Percentiles rank a stretch among this genome's conserved stretches.
These are phyloP conservation scores for Suillus fuscotomentosus DNA, from an alignment of 768 basidiomycete genomes.

Conservation along the genomic window DNA sequence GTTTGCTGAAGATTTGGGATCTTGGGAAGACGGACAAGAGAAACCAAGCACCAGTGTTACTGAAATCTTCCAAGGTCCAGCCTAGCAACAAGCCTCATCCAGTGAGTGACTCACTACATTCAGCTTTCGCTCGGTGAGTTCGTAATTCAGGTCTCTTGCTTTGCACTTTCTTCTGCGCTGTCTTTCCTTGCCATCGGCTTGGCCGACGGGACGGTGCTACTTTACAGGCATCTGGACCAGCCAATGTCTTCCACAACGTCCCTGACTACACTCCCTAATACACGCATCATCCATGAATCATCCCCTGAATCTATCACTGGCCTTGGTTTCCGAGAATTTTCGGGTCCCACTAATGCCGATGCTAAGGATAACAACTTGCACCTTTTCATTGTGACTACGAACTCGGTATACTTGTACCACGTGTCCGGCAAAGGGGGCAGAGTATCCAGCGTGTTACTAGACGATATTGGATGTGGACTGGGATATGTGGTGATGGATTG, in stretches of 20 bases:
- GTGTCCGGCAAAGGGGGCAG: conserved; percentile 71
- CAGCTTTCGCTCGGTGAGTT: neutral
- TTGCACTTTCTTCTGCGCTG: conserved; percentile 75
- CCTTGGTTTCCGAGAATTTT: conserved; percentile 71
- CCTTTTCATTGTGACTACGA: conserved; percentile 88
- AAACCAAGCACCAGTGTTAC: conserved; percentile 55
- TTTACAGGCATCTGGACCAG: conserved; percentile 90
- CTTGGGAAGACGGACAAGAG: conserved; percentile 68
- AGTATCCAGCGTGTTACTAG: conserved; percentile 64
- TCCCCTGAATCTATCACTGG: conserved; percentile 89
- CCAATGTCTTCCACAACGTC: conserved; percentile 70
- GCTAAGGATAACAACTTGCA: conserved; percentile 40
- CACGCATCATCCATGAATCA: conserved; percentile 79
- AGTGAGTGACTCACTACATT: conserved; percentile 35
- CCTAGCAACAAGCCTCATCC: conserved; percentile 77
- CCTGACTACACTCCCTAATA: conserved; percentile 79
- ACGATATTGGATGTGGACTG: conserved; percentile 83
- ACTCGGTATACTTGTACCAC: conserved; percentile 73
- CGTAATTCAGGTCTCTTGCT: conserved; percentile 58
- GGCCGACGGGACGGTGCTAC: conserved; percentile 90
- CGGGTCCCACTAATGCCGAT: conserved; percentile 1
- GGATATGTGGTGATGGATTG: conserved; percentile 85
- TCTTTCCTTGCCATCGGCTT: conserved; percentile 89
- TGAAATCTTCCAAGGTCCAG: conserved; percentile 77
- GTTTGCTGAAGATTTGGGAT: conserved; percentile 88